phyloP scores from a whole-genome alignment of 2,329 filamentous ascomycete species.

The Scortechinia acanthostroma region DNA sequence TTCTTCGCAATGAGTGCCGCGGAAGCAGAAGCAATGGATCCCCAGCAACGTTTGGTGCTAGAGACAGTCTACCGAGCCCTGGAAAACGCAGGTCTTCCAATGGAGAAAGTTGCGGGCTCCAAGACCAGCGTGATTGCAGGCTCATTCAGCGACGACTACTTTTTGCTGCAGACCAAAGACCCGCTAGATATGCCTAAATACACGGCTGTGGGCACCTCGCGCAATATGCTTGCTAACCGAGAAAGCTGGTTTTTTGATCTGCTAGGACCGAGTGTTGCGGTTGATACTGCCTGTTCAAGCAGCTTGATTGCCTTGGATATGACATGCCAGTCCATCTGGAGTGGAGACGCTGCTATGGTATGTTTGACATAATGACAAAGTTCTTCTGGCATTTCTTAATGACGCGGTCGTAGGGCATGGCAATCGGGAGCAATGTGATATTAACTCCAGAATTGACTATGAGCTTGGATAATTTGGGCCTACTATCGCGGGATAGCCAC shows the following conservation, averaged over 20 bases:
- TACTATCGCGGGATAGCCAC: background rate
- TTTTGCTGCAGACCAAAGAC: background rate
- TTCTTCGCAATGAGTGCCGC: background rate
- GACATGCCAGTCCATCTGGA: background rate
- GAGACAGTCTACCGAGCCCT: background rate
- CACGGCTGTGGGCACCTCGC: background rate
- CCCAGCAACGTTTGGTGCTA: background rate
- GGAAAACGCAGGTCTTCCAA: background rate
- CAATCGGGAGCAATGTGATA: background rate
- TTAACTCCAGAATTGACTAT: background rate
- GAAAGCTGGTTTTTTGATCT: background rate
- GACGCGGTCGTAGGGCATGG: background rate
- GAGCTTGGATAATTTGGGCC: background rate
- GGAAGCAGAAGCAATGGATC: background rate
- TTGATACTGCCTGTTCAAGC: background rate
- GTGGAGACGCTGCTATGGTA: background rate
- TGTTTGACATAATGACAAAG: background rate
- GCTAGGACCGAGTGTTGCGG: background rate
- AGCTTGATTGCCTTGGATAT: background rate
- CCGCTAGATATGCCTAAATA: background rate
- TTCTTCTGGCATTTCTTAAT: background rate
- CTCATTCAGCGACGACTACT: background rate
- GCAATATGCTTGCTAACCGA: background rate
- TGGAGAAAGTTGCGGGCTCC: background rate
- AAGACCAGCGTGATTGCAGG: background rate